Evolutionary conservation across 495 filamentous ascomycete genomes (phyloP).

Genomic region (Copromyces sp.): DNA sequence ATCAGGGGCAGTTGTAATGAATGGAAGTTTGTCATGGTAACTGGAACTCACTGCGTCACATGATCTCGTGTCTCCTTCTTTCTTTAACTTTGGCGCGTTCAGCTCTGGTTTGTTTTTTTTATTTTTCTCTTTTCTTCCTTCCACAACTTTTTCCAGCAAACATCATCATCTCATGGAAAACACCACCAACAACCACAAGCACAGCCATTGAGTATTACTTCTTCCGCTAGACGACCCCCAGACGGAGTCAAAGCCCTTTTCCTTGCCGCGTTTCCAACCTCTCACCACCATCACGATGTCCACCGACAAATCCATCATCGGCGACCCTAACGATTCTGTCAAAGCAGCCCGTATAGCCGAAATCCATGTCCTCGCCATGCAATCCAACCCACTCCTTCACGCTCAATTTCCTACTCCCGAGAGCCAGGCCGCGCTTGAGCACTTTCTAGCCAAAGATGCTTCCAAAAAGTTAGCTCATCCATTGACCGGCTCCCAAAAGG

Average conservation of each 20-base stretch:
- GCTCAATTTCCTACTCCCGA: slow-evolving; percentile 32
- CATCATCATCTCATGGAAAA: neutral
- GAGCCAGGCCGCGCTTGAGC: slow-evolving; percentile 13
- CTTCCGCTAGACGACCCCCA: neutral
- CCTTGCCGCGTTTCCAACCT: neutral
- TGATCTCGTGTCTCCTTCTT: slow-evolving; percentile 4
- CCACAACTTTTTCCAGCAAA: neutral
- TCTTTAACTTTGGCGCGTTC: neutral
- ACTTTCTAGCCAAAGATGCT: slow-evolving; percentile 18
- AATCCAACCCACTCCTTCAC: slow-evolving; percentile 29
- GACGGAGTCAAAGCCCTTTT: too few relatives aligned
- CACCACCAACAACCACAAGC: neutral
- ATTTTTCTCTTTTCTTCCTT: neutral
- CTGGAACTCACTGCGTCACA: slow-evolving; percentile 7
- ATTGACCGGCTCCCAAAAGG: neutral
- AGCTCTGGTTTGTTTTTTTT: neutral
- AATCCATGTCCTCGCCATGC: slow-evolving; percentile 35
- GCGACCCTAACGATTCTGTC: slow-evolving; percentile 1
- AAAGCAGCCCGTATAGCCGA: slow-evolving; percentile 33
- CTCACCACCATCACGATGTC: neutral
- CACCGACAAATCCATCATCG: slow-evolving; percentile 4
- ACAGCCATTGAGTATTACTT: neutral
- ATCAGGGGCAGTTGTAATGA: neutral
- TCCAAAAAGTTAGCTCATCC: too few relatives aligned
- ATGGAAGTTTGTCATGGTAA: neutral